Base-by-base conservation (phyloP, 2,329 filamentous ascomycete genomes). In the Helicocarpus griseus region DNA sequence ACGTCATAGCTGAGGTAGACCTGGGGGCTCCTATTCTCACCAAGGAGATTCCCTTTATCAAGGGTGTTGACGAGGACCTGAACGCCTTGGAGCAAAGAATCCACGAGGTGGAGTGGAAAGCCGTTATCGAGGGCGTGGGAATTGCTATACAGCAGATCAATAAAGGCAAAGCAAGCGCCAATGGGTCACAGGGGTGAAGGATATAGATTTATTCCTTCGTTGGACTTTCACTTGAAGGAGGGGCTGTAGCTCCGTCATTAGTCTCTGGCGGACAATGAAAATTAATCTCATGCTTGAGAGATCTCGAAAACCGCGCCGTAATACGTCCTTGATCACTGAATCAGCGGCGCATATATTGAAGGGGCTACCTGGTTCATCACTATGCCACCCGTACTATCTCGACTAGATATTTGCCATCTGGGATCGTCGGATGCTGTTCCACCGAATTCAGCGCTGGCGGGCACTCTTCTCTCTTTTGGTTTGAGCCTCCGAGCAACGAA, bases 1-100 rank as follows among this genome's bases (percentile, higher is more conserved):
- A 90, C 68, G 89, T 95, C 44, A 83, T 87, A 55, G 74, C 72
- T 7, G 81, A 91, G 65, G 88, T 95, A 50, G 89, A 95, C 71
- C 79, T 85, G 62, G 89, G 89, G 2, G 74, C 79, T 56, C 83
- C 87, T 8, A 85, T 95, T 59, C 62, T 90, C 54, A 78, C 83
- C 1, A 68, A 76, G 57, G 84, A 90, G 68, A 80, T 95, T 22
- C 75, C 81, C 51, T 70, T 79, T 54, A 81, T 78, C 57, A 77
- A 77, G 53, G 73, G 71, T 0, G 74, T 79, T 45, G 82, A 80
- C 33, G 83, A 88, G 61, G 76, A 74, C 22, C 61, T 91, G 51
- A 77, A 81, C 31, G 77, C 78, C 47, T 74, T 95, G 26, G 78
- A 89, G 69, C 73, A 79, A 61, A 82, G 82, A 64, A 86, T 95